Conservation (phyloP, 1,284 basidiomycete genomes). For the Ustilago tritici region DNA sequence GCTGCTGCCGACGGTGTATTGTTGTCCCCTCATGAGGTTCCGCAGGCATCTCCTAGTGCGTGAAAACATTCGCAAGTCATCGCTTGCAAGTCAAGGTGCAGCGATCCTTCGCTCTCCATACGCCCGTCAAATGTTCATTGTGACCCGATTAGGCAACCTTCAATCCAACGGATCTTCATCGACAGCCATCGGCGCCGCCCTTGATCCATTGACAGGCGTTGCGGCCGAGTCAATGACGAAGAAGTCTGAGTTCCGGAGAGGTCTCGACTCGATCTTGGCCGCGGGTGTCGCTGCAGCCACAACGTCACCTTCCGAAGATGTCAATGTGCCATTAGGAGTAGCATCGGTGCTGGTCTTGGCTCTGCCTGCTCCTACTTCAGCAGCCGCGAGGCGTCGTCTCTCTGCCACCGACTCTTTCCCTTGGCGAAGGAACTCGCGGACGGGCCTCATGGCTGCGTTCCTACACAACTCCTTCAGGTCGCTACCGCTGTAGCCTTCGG, state of each 20-base stretch:
- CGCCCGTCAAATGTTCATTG: background rate
- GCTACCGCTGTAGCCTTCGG: slow-evolving; percentile 86
- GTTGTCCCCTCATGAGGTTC: too few species aligned
- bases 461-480: slow-evolving; percentile 96
- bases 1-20: background rate
- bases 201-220: slow-evolving; percentile 45
- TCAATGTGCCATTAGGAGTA: slow-evolving; percentile 37
- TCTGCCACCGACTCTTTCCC: slow-evolving; percentile 55
- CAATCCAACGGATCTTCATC: slow-evolving; percentile 59
- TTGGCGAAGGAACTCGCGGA: slow-evolving; percentile 65
- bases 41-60: background rate
- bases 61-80: background rate
- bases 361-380: slow-evolving; percentile 16
- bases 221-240: slow-evolving; percentile 60
- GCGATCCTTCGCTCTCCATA: background rate
- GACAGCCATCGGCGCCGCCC: slow-evolving; percentile 41
- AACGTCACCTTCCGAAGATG: slow-evolving; percentile 30
- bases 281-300: slow-evolving; percentile 27
- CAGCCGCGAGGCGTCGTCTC: slow-evolving; percentile 30
- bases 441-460: slow-evolving; percentile 72
- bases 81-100: background rate
- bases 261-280: slow-evolving; percentile 54
- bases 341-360: slow-evolving; percentile 28
- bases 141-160: background rate
- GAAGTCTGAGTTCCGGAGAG: slow-evolving; percentile 65